Conservation (phyloP, 2,329 filamentous ascomycete species). For the Cercospora beticola region DNA sequence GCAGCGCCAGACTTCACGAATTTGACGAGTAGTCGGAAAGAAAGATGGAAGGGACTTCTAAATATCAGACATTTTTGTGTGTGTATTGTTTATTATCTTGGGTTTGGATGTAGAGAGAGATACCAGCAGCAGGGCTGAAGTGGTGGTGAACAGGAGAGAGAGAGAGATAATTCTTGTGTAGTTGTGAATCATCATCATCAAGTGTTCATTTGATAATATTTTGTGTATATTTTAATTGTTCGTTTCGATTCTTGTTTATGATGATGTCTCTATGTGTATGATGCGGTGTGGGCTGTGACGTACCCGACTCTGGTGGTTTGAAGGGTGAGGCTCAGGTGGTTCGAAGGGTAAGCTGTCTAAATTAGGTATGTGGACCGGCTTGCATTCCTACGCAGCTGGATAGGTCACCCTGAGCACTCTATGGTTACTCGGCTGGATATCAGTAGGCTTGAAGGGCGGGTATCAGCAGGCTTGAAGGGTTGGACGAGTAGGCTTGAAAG, state of each 20-base stretch:
- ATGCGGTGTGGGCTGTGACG: not conserved
- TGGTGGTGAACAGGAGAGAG: not conserved
- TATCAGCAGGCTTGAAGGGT: not conserved
- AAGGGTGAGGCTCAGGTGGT: not conserved
- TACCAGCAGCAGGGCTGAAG: not conserved
- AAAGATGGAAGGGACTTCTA: not conserved
- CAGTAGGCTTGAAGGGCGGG: no score
- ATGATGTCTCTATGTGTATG: not conserved
- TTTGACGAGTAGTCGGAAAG: slow-evolving; percentile 13
- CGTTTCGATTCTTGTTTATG: not conserved
- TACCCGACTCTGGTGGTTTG: not conserved
- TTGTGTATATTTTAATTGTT: not conserved
- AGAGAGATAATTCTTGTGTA: slow-evolving; percentile 2
- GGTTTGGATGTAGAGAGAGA: not conserved
- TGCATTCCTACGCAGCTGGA: not conserved
- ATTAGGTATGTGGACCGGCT: not conserved
- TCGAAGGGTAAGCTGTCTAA: not conserved
- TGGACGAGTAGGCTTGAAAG: not conserved
- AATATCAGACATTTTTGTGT: not conserved
- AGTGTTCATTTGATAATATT: not conserved
- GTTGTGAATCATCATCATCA: not conserved
- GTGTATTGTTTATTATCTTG: not conserved
- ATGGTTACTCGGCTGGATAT: not conserved
- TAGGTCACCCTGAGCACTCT: not conserved
- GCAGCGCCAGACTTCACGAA: slow-evolving; percentile 18